These are phyloP conservation scores for Pulveroboletus ravenelii DNA, from an alignment of 768 basidiomycete species.

Conservation along the genomic window DNA sequence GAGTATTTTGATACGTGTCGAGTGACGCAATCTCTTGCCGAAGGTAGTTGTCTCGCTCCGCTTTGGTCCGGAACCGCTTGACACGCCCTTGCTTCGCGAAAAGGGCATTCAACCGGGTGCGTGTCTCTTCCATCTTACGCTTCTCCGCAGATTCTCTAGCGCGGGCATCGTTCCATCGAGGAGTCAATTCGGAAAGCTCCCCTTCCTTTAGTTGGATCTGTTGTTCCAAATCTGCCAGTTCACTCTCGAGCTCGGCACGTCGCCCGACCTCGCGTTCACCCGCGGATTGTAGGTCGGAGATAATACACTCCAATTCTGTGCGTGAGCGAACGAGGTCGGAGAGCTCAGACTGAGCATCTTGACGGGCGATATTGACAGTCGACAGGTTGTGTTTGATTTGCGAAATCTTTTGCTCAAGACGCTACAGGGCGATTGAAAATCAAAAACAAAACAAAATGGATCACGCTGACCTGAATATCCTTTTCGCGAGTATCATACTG, in stretches of 20 bases:
- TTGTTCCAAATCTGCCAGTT: slow-evolving; percentile 55
- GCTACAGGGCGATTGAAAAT: slow-evolving; percentile 37
- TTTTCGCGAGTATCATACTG: slow-evolving; percentile 82
- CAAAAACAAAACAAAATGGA: background rate
- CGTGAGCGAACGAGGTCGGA: slow-evolving; percentile 79
- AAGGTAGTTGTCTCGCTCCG: slow-evolving; percentile 81
- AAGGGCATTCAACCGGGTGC: slow-evolving; percentile 64
- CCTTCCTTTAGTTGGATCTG: slow-evolving; percentile 60
- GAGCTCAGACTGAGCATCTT: slow-evolving; percentile 77
- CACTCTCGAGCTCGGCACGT: slow-evolving; percentile 57
- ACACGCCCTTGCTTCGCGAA: slow-evolving; percentile 90
- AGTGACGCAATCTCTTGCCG: slow-evolving; percentile 73
- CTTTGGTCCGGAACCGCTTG: slow-evolving; percentile 76
- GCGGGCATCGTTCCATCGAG: slow-evolving; percentile 64
- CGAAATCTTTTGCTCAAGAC: slow-evolving; percentile 67
- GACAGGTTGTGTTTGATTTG: slow-evolving; percentile 66
- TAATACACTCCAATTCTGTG: slow-evolving; percentile 81
- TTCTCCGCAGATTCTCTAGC: slow-evolving; percentile 50
- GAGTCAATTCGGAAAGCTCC: slow-evolving; percentile 57
- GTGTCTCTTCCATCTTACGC: slow-evolving; percentile 68
- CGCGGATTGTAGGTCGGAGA: slow-evolving; percentile 71
- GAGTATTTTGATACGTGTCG: slow-evolving; percentile 52
- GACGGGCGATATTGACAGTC: slow-evolving; percentile 63
- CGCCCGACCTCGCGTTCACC: slow-evolving; percentile 61
- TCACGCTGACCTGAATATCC: slow-evolving; percentile 63